phyloP scores from a whole-genome alignment of 2,329 filamentous ascomycete genomes.

The Alternaria conjuncta region DNA sequence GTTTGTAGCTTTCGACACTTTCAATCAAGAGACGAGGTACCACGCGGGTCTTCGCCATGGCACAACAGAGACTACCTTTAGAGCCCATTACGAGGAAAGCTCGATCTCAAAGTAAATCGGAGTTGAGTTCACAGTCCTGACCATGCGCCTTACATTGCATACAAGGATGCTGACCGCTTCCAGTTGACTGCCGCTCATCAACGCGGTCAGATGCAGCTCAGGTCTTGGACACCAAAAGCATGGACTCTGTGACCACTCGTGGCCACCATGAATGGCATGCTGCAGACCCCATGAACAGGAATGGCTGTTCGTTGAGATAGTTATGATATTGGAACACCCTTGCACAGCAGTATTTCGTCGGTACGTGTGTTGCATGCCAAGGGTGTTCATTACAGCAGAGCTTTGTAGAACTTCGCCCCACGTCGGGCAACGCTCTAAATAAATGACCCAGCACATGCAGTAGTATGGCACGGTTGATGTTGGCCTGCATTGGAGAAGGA shows the following conservation, averaged over 20 bases:
- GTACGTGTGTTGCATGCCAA: not conserved
- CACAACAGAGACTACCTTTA: not conserved
- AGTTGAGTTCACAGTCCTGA: not conserved
- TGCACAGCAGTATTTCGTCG: not conserved
- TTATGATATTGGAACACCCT: not conserved
- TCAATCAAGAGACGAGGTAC: not conserved
- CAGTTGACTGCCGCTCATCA: not conserved
- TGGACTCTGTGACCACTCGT: not conserved
- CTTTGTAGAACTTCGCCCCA: not conserved
- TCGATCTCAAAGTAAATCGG: not conserved
- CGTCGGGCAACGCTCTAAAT: conserved; percentile 7
- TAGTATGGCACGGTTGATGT: conserved; percentile 1
- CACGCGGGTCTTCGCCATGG: not conserved
- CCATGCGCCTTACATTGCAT: not conserved
- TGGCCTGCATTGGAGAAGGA: not conserved
- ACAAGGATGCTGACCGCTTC: not conserved
- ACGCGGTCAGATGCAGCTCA: not conserved
- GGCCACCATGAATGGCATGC: not conserved
- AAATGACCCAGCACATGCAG: conserved; percentile 1
- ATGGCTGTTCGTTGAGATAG: not conserved
- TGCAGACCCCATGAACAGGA: not conserved
- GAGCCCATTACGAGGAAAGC: not conserved
- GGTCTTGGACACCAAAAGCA: not conserved
- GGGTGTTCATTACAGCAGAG: not conserved
- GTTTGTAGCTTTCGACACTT: not conserved